phyloP scores from a whole-genome alignment of 1,139 yeast species.

The Protomyces lactucae-debilis region DNA sequence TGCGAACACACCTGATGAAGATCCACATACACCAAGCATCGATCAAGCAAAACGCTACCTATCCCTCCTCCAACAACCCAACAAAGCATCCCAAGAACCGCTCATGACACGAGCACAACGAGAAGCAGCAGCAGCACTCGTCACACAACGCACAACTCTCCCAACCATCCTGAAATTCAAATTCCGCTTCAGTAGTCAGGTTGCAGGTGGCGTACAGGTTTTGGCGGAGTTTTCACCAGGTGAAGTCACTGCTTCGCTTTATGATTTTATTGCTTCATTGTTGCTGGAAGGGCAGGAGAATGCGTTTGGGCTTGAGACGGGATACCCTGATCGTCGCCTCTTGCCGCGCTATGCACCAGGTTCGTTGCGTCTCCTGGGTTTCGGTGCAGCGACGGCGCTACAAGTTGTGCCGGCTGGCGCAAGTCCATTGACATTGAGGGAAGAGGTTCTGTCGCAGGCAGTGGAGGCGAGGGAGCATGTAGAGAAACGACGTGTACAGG shows the following conservation, averaged over 20 bases:
- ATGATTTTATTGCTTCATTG: neutral
- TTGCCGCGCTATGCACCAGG: neutral
- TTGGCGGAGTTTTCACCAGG: neutral
- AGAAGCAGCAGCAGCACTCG: neutral
- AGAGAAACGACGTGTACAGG: neutral
- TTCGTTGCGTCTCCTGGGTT: neutral
- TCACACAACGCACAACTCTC: no score
- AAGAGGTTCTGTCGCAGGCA: neutral
- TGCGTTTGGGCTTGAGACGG: neutral
- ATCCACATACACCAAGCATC: neutral
- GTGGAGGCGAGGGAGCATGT: neutral
- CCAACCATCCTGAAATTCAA: neutral
- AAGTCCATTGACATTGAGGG: neutral
- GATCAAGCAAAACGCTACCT: conserved; percentile 1
- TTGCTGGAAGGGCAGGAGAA: neutral
- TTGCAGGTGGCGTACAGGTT: neutral
- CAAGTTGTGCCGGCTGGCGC: neutral
- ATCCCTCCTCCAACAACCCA: neutral
- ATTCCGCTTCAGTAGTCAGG: neutral
- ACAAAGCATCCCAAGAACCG: neutral
- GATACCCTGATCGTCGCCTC: neutral
- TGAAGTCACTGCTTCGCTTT: neutral
- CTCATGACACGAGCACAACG: neutral
- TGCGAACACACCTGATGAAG: neutral
- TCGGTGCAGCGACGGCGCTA: neutral